Evolutionary conservation across 495 filamentous ascomycete genomes (phyloP), one percentile per base, ranked within the genome.

Genomic region (Aspergillus cavernicola): DNA sequence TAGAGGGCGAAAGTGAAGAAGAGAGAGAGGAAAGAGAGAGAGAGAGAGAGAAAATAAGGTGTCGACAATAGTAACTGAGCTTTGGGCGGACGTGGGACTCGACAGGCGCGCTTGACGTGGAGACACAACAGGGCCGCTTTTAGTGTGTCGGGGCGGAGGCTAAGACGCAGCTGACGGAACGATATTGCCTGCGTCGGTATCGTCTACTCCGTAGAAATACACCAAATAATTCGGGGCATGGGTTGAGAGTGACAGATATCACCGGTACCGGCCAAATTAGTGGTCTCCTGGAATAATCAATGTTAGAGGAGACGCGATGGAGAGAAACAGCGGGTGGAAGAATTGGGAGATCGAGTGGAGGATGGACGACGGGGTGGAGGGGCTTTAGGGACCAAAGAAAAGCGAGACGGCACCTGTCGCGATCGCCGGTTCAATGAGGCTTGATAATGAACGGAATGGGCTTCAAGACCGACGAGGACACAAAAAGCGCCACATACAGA

Each of bases 81-180:
- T 15, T 43, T 55, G 43, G 54, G 50, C 43, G 61, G 57, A 53
- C 40, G 62, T 57, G 53, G 58, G 44, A 63, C 58, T 61, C 57
- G 55, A 61, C 56, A 56, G 57, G 64, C 69, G 72, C 69, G 69
- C 63, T 66, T 62, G 62, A 65, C 61, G 58, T 65, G 58, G 57
- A 55, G 63, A 58, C 66, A 66, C 65, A 64, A 63, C 59, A 65
- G 59, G 52, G 59, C 64, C 64, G 71, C 61, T 73, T 70, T 71
- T 69, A 70, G 70, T 66, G 70, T 66, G 33, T 65, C 64, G 66
- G 69, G 61, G 66, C 57, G 66, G 64, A 70, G 64, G 66, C 69
- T 66, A 70, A 68, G 66, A 70, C 63, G 60, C 63, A 64, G 56
- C 64, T 64, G 65, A 65, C 64, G 57, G 62, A 46, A 39, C 33